Evolutionary conservation across 768 basidiomycete species (phyloP).

Genomic region (Tylopilus rubrobrunneus): DNA sequence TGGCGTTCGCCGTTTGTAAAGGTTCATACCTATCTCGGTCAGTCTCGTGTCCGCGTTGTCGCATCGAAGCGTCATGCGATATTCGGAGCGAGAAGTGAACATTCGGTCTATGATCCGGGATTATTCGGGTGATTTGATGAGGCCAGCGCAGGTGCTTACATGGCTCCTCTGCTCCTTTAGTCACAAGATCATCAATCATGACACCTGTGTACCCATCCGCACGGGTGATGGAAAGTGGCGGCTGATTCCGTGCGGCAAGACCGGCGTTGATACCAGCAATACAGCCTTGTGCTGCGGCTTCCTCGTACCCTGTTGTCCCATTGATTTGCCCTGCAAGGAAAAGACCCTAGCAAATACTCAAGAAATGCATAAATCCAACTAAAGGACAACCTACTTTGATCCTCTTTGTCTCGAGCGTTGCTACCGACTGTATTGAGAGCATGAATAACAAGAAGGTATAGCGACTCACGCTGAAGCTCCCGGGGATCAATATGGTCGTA

Average conservation of each 20-base stretch:
- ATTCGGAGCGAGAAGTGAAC: constrained; percentile 91
- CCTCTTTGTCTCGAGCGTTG: constrained; percentile 81
- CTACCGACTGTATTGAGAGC: constrained; percentile 33
- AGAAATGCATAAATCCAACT: background rate
- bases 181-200: constrained; percentile 87
- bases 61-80: constrained; percentile 80
- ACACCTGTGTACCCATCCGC: constrained; percentile 87
- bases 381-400: constrained; percentile 47
- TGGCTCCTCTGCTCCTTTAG: constrained; percentile 88
- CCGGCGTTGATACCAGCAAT: constrained; percentile 89
- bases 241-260: constrained; percentile 50
- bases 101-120: constrained; percentile 62
- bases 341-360: constrained; percentile 48
- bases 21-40: constrained; percentile 61
- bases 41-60: constrained; percentile 87
- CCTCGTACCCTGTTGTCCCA: constrained; percentile 91
- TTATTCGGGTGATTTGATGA: constrained; percentile 1
- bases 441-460: background rate
- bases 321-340: constrained; percentile 92
- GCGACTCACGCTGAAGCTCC: constrained; percentile 63
- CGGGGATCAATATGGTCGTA: constrained; percentile 89
- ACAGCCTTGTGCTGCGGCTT: constrained; percentile 88
- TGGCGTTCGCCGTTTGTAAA: background rate
- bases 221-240: constrained; percentile 66
- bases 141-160: constrained; percentile 42